These are phyloP conservation scores for Pleurotus tuber-regium DNA, from an alignment of 768 basidiomycete genomes.

Conservation along the genomic window DNA sequence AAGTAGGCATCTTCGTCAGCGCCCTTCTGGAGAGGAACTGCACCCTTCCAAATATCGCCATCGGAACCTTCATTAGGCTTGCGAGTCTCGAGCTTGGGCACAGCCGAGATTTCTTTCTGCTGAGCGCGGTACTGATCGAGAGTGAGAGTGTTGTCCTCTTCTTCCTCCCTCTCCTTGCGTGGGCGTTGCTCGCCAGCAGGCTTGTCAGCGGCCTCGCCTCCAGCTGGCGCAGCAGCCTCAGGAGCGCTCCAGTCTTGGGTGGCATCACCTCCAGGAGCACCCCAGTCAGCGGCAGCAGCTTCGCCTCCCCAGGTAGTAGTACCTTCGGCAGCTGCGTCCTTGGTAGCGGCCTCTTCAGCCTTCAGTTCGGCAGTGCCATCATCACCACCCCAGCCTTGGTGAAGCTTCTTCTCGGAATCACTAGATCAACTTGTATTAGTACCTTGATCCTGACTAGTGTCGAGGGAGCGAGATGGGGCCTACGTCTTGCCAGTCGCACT, in stretches of 20 bases:
- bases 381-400: constrained; percentile 94
- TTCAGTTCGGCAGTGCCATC: constrained; percentile 83
- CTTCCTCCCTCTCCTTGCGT: constrained; percentile 49
- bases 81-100: constrained; percentile 82
- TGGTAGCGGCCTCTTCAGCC: constrained; percentile 70
- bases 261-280: constrained; percentile 22
- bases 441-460: constrained; percentile 1
- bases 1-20: constrained; percentile 82
- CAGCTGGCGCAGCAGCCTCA: constrained; percentile 32
- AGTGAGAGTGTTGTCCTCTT: constrained; percentile 92
- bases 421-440: constrained; percentile 34
- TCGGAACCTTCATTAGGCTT: constrained; percentile 82
- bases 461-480: constrained; percentile 25
- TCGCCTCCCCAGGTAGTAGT: constrained; percentile 46
- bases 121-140: constrained; percentile 91
- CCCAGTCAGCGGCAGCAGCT: constrained; percentile 27
- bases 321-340: constrained; percentile 50
- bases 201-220: constrained; percentile 31
- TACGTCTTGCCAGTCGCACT: constrained; percentile 83
- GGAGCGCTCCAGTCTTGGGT: not conserved
- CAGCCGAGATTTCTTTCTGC: constrained; percentile 53
- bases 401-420: constrained; percentile 93
- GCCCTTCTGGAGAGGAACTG: constrained; percentile 59
- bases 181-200: constrained; percentile 32
- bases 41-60: constrained; percentile 68